Evolutionary conservation across 257 asterid genomes (phyloP).

Genomic region (Parsonsia alboflavescens): DNA sequence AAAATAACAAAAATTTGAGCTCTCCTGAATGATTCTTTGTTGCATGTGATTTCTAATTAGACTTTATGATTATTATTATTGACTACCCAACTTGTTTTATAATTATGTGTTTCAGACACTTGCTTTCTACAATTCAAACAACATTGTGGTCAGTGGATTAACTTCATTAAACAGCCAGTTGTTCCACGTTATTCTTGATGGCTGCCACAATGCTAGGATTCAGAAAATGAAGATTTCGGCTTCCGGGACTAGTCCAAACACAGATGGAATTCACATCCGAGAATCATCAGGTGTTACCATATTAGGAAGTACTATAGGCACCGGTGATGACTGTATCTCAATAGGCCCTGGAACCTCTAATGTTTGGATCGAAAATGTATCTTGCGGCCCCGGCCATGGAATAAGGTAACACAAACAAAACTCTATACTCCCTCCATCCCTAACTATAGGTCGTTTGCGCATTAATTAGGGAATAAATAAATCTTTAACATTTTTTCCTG

Average conservation of each 20-base stretch:
- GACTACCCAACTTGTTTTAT: not conserved
- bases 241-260: slow-evolving; percentile 40
- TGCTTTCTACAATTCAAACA: slow-evolving; percentile 36
- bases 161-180: slow-evolving; percentile 46
- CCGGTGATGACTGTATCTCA: slow-evolving; percentile 54
- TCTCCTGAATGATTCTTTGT: too few relatives aligned
- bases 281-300: slow-evolving; percentile 30
- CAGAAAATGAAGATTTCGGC: slow-evolving; percentile 33
- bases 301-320: slow-evolving; percentile 26
- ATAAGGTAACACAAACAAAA: slow-evolving; percentile 20
- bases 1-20: too few relatives aligned
- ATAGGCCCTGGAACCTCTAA: slow-evolving; percentile 44
- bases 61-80: too few relatives aligned
- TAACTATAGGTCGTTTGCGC: too few relatives aligned
- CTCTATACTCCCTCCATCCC: not conserved
- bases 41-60: too few relatives aligned
- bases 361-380: slow-evolving; percentile 33
- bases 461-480: not conserved
- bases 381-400: slow-evolving; percentile 61
- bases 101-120: slow-evolving; percentile 27
- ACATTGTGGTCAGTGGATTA: slow-evolving; percentile 36
- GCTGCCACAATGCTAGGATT: slow-evolving; percentile 35
- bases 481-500: not conserved
- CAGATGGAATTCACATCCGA: slow-evolving; percentile 52
- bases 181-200: slow-evolving; percentile 45